These are phyloP conservation scores for Kalanchoe fedtschenkoi DNA, from an alignment of 164 flowering plant species.

Conservation along the genomic window DNA sequence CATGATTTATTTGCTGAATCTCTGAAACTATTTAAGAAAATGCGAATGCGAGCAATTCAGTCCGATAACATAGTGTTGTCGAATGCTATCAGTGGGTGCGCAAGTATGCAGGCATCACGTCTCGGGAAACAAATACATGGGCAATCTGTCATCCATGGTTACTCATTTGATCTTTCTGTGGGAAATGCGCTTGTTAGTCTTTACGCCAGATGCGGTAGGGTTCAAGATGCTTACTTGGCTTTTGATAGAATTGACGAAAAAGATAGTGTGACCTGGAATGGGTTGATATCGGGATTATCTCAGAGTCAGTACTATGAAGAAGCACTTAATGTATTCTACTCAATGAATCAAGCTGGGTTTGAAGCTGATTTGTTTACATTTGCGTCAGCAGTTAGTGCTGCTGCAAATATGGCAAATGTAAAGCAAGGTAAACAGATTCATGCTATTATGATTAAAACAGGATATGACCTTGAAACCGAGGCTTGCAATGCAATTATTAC, in stretches of 20 bases:
- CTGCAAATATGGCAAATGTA: constrained; percentile 22
- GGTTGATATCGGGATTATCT: constrained; percentile 27
- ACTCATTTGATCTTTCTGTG: constrained; percentile 23
- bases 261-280: constrained; percentile 31
- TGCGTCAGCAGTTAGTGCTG: constrained; percentile 26
- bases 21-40: constrained; percentile 22
- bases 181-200: constrained; percentile 28
- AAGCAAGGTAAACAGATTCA: constrained; percentile 30
- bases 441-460: constrained; percentile 20
- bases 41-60: constrained; percentile 20
- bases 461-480: constrained; percentile 23
- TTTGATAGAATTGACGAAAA: constrained; percentile 20
- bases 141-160: constrained; percentile 20
- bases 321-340: constrained; percentile 21
- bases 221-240: constrained; percentile 20
- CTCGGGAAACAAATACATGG: constrained; percentile 30
- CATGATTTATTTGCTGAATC: constrained; percentile 25
- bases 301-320: constrained; percentile 29
- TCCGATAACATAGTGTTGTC: constrained; percentile 27
- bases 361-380: constrained; percentile 21
- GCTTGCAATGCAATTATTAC: constrained; percentile 24
- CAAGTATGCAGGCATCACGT: constrained; percentile 26
- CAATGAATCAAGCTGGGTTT: constrained; percentile 19
- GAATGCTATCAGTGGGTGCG: constrained; percentile 35
- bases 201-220: constrained; percentile 27